Base-by-base conservation (phyloP, 495 filamentous ascomycete genomes). In the Lepraria neglecta region DNA sequence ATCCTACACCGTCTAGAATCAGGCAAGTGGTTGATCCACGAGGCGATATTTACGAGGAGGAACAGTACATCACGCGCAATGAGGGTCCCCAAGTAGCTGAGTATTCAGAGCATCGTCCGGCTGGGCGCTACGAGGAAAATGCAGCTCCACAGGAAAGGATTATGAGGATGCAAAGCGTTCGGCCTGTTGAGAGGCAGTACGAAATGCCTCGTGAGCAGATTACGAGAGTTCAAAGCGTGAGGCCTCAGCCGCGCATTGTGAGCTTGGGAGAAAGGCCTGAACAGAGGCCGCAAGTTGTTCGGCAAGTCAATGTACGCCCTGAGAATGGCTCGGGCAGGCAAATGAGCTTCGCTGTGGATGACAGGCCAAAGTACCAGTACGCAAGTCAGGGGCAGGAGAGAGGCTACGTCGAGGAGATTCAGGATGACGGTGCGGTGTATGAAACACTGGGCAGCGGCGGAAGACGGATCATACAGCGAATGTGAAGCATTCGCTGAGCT, bases 151-250 rank as follows among this genome's bases (percentile, higher is more conserved):
- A 78, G 19, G 81, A 85, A 43, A 79, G 81, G 56, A 68, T 82
- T n/a, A 66, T 84, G 28, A 74, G 84, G 59, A 74, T 81, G 33
- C 64, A 78, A 10, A 87, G 84, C 69, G 80, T 84, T 24, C 79
- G 82, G 56, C 84, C 84, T 3, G 75, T 76, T 47, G 65, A 72
- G 35, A 61, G 76, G 33, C 79, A 81, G 42, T 87, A 87, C 64
- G 82, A 86, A 61, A 68, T 77, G 38, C 74, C 73, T 24, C 74
- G 72, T 61, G 77, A 78, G 56, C 69, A 75, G 24, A 63, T 76
- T 44, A 70, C 78, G 59, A 76, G 82, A 35, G 76, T 81, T 56
- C 76, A 75, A 27, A 82, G 80, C 57, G 73, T 81, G 42, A 77
- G 77, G 15, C 81, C 82, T 1, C 76, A 74, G 48, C 64, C 60